Evolutionary conservation across 2,329 filamentous ascomycete genomes (phyloP), one percentile per base, ranked within the genome.

Genomic region (Elsinoe fawcettii): DNA sequence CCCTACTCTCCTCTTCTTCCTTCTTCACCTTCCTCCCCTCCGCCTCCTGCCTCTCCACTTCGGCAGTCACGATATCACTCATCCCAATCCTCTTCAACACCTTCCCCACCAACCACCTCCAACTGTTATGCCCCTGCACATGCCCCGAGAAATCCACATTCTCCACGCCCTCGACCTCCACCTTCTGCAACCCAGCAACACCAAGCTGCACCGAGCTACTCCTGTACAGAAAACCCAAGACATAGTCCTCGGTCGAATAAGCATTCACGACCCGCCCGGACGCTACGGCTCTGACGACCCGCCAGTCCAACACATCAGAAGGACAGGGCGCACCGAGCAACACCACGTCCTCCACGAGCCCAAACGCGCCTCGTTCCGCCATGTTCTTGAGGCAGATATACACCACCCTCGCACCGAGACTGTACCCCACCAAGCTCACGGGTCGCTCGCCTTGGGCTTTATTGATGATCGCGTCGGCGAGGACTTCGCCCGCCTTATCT

Each of bases 151-250:
- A 75, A 60, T 81, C 78, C 12, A 81, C 73, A 32, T 80, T 82
- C 57, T 80, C 74, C 0, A 93, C 78, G 2, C 86, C 86, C 4
- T 81, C 78, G 14, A 91, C 81, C 58, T 83, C 72, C 22, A 95
- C 81, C 30, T 83, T 78, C 67, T 96, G 87, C 1, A 97, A 74
- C 0, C 91, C 92, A 0, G 90, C 90, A 41, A 96, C 82, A 2
- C 91, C 91, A 39, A 88, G 80, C 62, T 93, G 86, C 25, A 95
- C 80, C 59, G 85, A 90, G 39, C 87, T 90, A 2, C 89, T 86
- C 44, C 91, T 84, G 69, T 96, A 96, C 16, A 96, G 75, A 67
- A 96, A 92, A 1, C 84, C 90, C 1, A 96, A 82, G 30, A 96
- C 84, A 34, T 56, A 88, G 70, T 96, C 91, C 60, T 93, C 91